These are phyloP conservation scores for Madurella mycetomatis DNA, from an alignment of 2,329 filamentous ascomycete species.

Conservation along the genomic window DNA sequence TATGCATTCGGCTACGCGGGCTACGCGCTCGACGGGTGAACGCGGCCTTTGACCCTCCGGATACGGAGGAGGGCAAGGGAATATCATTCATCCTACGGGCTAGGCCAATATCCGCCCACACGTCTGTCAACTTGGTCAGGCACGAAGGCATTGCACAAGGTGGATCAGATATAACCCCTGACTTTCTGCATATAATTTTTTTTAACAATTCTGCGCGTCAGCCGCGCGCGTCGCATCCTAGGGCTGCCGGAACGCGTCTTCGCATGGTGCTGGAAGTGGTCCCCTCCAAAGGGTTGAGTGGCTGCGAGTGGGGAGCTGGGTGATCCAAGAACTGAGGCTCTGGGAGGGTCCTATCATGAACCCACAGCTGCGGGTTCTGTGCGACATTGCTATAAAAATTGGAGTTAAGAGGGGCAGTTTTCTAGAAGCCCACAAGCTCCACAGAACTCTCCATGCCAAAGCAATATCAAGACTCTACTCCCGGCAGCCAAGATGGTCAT, in stretches of 20 bases:
- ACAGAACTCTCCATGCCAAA: slow-evolving; percentile 17
- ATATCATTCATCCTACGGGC: background rate
- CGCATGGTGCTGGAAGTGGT: slow-evolving; percentile 24
- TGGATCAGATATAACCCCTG: background rate
- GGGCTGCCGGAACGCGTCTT: slow-evolving; percentile 11
- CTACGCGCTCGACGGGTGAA: background rate
- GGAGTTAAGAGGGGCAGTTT: slow-evolving; percentile 25
- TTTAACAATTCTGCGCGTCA: slow-evolving; percentile 11
- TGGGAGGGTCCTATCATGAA: slow-evolving; percentile 30
- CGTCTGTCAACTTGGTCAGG: background rate
- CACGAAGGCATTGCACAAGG: background rate
- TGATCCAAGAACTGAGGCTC: slow-evolving; percentile 29
- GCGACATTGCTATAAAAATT: slow-evolving; percentile 26
- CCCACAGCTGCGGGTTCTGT: slow-evolving; percentile 30
- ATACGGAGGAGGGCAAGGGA: background rate
- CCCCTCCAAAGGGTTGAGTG: slow-evolving; percentile 17
- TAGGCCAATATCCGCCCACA: background rate
- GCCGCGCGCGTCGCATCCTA: slow-evolving; percentile 4
- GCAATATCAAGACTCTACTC: slow-evolving; percentile 11
- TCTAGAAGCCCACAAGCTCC: slow-evolving; percentile 25
- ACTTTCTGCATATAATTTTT: background rate
- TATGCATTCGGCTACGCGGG: background rate
- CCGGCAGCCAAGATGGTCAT: slow-evolving; percentile 1
- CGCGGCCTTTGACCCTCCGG: background rate
- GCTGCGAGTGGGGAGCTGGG: slow-evolving; percentile 21